Evolutionary conservation across 495 filamentous ascomycete species (phyloP).

Genomic region (Lasiosphaeris hirsuta): DNA sequence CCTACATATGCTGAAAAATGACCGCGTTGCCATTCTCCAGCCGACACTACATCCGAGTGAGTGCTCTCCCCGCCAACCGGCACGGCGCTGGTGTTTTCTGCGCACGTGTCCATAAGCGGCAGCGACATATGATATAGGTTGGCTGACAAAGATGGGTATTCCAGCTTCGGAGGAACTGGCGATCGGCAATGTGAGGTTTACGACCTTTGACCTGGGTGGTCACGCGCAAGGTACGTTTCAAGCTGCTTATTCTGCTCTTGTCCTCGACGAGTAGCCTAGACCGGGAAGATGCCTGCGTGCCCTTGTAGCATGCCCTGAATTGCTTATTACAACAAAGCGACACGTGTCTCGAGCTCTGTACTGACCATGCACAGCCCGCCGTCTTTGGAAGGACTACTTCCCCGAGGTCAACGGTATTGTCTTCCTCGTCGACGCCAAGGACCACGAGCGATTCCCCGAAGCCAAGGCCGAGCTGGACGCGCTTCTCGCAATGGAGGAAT

Average conservation of each 20-base stretch:
- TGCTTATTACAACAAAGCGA: too few relatives aligned
- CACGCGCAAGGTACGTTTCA: constrained; percentile 81
- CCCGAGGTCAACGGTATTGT: constrained; percentile 97
- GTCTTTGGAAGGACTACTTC: constrained; percentile 98
- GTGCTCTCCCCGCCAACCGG: constrained; percentile 29
- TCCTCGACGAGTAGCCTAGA: background rate
- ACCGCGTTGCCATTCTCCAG: constrained; percentile 88
- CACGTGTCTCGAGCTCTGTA: background rate
- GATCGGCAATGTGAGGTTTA: constrained; percentile 95
- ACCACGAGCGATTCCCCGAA: constrained; percentile 88
- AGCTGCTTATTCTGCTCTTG: background rate
- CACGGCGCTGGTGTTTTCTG: background rate
- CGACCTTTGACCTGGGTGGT: constrained; percentile 94
- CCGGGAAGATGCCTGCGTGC: too few relatives aligned
- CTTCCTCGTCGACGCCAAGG: constrained; percentile 96
- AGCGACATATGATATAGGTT: constrained; percentile 4
- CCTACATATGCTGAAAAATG: constrained; percentile 93
- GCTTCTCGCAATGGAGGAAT: constrained; percentile 88
- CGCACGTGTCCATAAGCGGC: constrained; percentile 12
- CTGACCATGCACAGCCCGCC: constrained; percentile 60
- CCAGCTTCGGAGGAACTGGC: constrained; percentile 91
- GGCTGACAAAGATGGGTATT: constrained; percentile 18
- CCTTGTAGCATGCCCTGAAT: too few relatives aligned
- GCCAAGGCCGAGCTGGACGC: constrained; percentile 96
- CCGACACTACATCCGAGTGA: constrained; percentile 86